Evolutionary conservation across 768 basidiomycete species (phyloP), one percentile per base, ranked within the genome.

Genomic region (Gloeophyllum trabeum): DNA sequence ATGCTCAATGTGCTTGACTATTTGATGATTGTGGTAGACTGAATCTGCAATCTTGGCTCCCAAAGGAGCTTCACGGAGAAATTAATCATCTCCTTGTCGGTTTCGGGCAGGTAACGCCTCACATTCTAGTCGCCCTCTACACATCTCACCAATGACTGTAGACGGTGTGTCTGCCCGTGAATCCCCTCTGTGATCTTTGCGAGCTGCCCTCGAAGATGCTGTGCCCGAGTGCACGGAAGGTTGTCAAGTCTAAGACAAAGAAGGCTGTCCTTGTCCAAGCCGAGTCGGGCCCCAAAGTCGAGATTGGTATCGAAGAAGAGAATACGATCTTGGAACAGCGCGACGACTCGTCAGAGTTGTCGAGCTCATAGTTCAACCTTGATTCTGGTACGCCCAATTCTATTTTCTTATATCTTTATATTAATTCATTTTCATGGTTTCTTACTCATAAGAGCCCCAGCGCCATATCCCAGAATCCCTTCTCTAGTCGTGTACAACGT

Each of bases 391-490:
- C 10, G 10, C 28, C 16, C 10, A 10, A 32, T 32, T 32, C 28
- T 32, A 32, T 32, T 32, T 32, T 10, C 10, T 32, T 16, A 16
- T n/a, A n/a, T n/a, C n/a, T n/a, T n/a, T n/a, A n/a, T 30, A 30
- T 7, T 30, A 16, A 7, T 37, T 19, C 7, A 37, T 37, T 7
- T 13, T 37, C 13, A 7, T 37, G 10, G 7, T 21, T 21, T 12
- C 20, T 37, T 10, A 39, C 16, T 46, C 43, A 60, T 10, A 51
- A 35, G 7, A 64, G 46, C 5, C 46, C 46, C 50, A 79, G 54
- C 3, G 74, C 75, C 66, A 76, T 76, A 36, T 93, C 85, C 92
- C 92, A 97, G 56, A 94, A 94, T 0, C 70, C 75, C 49, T 76
- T 82, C 62, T 97, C 92, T 36, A 96, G 64, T 36, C 62, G 58